These are phyloP conservation scores for Pseudoturritis turrita DNA, from an alignment of 345 rosid species.

Conservation along the genomic window DNA sequence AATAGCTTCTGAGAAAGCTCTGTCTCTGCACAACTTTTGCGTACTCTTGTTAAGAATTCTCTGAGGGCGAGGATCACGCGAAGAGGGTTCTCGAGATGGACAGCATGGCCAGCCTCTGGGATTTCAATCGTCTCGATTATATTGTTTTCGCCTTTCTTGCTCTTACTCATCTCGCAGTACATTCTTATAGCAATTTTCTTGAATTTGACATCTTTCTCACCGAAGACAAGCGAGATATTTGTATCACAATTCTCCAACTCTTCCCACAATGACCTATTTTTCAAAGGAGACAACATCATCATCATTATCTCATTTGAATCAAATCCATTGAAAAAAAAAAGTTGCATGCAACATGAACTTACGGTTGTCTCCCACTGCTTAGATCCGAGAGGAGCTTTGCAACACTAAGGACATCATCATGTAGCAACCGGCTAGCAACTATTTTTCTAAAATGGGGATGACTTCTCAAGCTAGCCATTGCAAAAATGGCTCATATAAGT, in stretches of 20 bases:
- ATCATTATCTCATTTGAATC: not conserved
- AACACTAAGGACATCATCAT: conserved; percentile 50
- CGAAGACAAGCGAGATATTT: conserved; percentile 58
- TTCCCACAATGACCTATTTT: conserved; percentile 76
- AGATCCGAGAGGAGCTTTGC: conserved; percentile 70
- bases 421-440: conserved; percentile 51
- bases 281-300: not conserved
- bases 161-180: conserved; percentile 31
- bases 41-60: conserved; percentile 43
- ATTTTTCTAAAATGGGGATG: conserved; percentile 62
- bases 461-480: conserved; percentile 58
- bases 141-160: conserved; percentile 15
- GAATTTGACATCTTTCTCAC: conserved; percentile 70
- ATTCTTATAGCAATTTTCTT: conserved; percentile 52
- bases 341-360: conserved; percentile 31
- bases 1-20: conserved; percentile 21
- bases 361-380: conserved; percentile 86
- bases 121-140: conserved; percentile 48
- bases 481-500: conserved; percentile 6
- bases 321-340: not conserved
- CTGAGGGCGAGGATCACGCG: conserved; percentile 47
- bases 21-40: conserved; percentile 10
- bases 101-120: conserved; percentile 77
- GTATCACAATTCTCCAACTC: conserved; percentile 53
- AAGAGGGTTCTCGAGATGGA: conserved; percentile 84